These are phyloP conservation scores for Tulasnella sp. DNA, from an alignment of 768 basidiomycete genomes.

Conservation along the genomic window DNA sequence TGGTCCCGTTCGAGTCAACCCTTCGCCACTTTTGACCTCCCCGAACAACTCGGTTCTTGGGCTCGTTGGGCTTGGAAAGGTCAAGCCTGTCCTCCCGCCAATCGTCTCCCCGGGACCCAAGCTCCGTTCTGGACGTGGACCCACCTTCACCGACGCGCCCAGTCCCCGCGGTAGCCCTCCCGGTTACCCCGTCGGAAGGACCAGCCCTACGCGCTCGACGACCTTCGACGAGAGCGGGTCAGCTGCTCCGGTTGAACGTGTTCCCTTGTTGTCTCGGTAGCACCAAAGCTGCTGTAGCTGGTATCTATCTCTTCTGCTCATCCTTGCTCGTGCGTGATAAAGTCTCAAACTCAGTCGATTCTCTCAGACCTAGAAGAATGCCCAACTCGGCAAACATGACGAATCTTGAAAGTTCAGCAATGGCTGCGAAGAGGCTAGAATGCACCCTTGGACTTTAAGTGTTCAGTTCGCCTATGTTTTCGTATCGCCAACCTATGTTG, in stretches of 20 bases:
- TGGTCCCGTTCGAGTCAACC: neutral
- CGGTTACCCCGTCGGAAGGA: constrained; percentile 5
- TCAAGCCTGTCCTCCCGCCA: constrained; percentile 12
- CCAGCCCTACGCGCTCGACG: neutral
- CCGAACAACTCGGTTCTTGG: neutral
- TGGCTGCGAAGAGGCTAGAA: too few species aligned
- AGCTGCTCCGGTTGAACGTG: too few species aligned
- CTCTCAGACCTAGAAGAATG: neutral
- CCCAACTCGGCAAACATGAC: neutral
- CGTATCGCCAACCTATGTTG: too few species aligned
- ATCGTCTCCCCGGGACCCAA: neutral
- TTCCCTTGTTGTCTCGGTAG: too few species aligned
- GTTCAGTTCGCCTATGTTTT: too few species aligned
- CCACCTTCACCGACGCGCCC: constrained; percentile 14
- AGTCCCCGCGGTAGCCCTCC: constrained; percentile 24
- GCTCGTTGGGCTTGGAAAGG: neutral
- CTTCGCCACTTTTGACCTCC: neutral
- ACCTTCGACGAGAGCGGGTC: neutral
- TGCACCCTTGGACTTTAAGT: too few species aligned
- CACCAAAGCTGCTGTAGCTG: neutral
- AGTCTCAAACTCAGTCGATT: neutral
- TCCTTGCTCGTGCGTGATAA: neutral
- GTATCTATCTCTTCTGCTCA: neutral
- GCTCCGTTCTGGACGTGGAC: constrained; percentile 25
- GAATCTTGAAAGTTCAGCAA: too few species aligned